Evolutionary conservation across 78 protist species (phyloP).

Genomic region (Dictyostelium intermedium): DNA sequence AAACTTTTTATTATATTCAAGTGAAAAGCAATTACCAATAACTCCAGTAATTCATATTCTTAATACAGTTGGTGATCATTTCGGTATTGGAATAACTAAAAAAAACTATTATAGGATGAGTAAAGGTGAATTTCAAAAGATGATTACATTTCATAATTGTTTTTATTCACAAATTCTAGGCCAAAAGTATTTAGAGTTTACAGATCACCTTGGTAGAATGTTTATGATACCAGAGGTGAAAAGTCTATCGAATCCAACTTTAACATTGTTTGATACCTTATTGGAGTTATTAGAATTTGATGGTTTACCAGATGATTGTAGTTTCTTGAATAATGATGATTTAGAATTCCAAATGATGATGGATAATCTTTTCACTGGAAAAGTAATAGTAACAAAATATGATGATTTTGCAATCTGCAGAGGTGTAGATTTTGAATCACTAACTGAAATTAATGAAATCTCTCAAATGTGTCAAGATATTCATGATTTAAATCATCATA

Average conservation of each 20-base stretch:
- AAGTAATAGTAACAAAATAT: background rate
- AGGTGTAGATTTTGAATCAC: slow-evolving; percentile 3
- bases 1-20: slow-evolving; percentile 8
- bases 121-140: slow-evolving; percentile 14
- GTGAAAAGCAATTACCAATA: background rate
- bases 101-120: background rate
- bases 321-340: background rate
- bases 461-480: background rate
- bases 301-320: background rate
- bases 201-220: background rate
- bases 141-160: slow-evolving; percentile 25
- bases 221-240: slow-evolving; percentile 14
- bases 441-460: background rate
- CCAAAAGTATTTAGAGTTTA: slow-evolving; percentile 3
- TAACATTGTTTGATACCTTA: background rate
- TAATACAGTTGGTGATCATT: slow-evolving; percentile 22
- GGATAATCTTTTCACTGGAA: background rate
- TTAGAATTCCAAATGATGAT: background rate
- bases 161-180: background rate
- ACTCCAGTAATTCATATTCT: slow-evolving; percentile 24
- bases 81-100: slow-evolving; percentile 8
- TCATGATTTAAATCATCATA: background rate
- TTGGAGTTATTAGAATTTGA: slow-evolving; percentile 35
- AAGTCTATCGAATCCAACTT: slow-evolving; percentile 12
- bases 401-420: slow-evolving; percentile 19